These are phyloP conservation scores for Lenwebbia sp. DNA, from an alignment of 345 rosid species.

Conservation along the genomic window DNA sequence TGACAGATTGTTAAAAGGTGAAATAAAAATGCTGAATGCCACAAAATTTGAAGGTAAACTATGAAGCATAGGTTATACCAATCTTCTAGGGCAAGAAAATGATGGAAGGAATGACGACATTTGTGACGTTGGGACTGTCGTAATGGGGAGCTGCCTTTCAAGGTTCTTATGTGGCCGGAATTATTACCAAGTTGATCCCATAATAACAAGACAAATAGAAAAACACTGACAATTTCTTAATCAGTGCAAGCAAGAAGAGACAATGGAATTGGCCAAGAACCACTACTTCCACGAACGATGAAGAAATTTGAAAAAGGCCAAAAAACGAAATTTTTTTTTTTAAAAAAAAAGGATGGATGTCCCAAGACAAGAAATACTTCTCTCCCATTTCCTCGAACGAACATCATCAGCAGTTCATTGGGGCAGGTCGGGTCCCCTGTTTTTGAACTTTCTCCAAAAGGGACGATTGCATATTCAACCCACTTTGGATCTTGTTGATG, in stretches of 20 bases:
- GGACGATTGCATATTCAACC: background rate
- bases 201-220: background rate
- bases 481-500: background rate
- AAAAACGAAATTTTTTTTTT: background rate
- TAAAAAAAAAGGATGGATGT: background rate
- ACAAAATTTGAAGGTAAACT: background rate
- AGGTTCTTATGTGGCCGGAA: background rate
- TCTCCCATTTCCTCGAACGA: too few species aligned
- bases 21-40: background rate
- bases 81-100: background rate
- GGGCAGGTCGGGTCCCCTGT: background rate
- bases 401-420: background rate
- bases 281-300: background rate
- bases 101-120: background rate
- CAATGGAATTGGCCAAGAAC: background rate
- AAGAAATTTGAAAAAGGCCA: background rate
- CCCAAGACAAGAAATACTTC: background rate
- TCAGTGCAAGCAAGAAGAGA: background rate
- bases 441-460: background rate
- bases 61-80: background rate
- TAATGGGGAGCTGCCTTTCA: background rate
- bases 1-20: too few species aligned
- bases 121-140: background rate
- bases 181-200: background rate
- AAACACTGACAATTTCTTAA: background rate